phyloP scores from a whole-genome alignment of 2,329 filamentous ascomycete species.

The Ceratocystiopsis sp. region DNA sequence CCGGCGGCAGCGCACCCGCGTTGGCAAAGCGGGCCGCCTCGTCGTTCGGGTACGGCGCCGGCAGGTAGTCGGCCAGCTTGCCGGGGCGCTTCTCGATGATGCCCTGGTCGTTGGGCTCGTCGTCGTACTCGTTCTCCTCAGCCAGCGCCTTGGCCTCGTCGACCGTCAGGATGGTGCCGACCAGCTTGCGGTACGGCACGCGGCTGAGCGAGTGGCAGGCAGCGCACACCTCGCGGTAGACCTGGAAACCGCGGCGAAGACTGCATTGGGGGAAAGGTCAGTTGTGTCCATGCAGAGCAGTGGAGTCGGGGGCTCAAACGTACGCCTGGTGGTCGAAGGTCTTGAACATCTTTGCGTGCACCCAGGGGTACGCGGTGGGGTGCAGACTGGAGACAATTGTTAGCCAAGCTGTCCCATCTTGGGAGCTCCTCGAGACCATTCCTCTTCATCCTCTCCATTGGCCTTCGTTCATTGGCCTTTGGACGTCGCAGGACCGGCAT shows the following conservation, averaged over 20 bases:
- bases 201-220: conserved; percentile 93
- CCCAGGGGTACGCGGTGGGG: conserved; percentile 85
- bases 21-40: conserved; percentile 96
- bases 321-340: conserved; percentile 96
- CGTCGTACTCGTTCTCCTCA: conserved; percentile 97
- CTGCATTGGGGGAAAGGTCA: conserved; percentile 25
- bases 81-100: conserved; percentile 97
- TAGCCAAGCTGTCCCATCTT: background rate
- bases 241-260: conserved; percentile 96
- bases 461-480: background rate
- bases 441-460: conserved; percentile 9
- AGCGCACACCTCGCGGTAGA: conserved; percentile 96
- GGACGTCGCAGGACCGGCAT: background rate
- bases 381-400: conserved; percentile 52
- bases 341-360: conserved; percentile 79
- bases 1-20: conserved; percentile 91
- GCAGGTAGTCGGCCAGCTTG: conserved; percentile 97
- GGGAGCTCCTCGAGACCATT: background rate
- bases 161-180: conserved; percentile 84
- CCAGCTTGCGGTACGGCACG: conserved; percentile 82
- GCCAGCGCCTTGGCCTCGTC: conserved; percentile 95
- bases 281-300: background rate
- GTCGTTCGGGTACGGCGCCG: conserved; percentile 93
- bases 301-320: conserved; percentile 23
- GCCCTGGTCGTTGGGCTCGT: conserved; percentile 92